phyloP scores from a whole-genome alignment of 495 filamentous ascomycete genomes.

The Talaromyces liani region DNA sequence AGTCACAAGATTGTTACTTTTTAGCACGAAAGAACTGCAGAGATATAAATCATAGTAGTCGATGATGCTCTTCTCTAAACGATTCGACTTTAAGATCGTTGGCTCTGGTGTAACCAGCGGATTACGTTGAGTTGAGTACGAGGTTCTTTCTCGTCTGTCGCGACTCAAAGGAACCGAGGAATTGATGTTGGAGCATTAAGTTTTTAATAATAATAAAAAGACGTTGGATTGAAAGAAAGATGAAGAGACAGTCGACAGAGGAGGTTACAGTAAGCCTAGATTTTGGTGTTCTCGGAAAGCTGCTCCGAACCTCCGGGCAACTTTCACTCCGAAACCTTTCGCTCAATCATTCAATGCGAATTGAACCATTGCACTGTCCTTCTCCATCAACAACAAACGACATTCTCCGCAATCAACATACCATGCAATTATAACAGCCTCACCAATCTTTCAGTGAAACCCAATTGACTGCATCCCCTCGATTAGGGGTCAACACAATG shows the following conservation, averaged over 20 bases:
- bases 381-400: not conserved
- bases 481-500: conserved; percentile 26
- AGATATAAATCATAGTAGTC: not conserved
- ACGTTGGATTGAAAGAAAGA: no score
- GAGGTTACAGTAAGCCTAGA: not conserved
- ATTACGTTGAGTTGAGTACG: no score
- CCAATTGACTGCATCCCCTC: not conserved
- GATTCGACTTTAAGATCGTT: no score
- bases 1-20: not conserved
- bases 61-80: not conserved
- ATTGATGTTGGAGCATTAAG: no score
- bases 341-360: not conserved
- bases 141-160: no score
- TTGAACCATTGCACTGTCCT: not conserved
- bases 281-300: not conserved
- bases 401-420: not conserved
- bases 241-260: no score
- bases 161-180: no score
- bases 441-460: not conserved
- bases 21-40: not conserved
- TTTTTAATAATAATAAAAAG: no score
- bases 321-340: not conserved
- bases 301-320: not conserved
- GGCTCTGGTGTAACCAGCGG: no score
- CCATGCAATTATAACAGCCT: conserved; percentile 10